phyloP scores from a whole-genome alignment of 2,329 filamentous ascomycete genomes.

The Aspergillus tamarii region DNA sequence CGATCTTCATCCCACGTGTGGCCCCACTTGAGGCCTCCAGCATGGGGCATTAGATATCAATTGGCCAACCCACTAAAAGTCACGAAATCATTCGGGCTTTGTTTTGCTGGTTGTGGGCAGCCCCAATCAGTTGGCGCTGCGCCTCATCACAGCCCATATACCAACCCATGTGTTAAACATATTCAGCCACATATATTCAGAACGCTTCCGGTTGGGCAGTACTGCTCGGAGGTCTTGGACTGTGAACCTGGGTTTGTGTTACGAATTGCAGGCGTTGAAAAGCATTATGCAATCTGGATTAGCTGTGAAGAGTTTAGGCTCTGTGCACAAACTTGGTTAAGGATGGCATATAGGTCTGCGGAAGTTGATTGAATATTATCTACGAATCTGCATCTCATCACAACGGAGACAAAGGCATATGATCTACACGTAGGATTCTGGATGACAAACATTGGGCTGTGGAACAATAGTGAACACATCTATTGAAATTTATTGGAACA shows the following conservation, averaged over 20 bases:
- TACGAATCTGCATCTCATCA: no score
- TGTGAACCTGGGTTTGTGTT: not conserved
- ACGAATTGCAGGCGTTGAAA: not conserved
- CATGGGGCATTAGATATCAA: no score
- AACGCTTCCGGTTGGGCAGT: no score
- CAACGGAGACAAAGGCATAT: no score
- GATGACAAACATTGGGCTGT: no score
- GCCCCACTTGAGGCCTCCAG: no score
- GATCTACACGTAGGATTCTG: no score
- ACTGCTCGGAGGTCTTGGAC: not conserved
- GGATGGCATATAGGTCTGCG: no score
- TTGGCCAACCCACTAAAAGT: no score
- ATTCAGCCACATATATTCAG: no score
- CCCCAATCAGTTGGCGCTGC: not conserved
- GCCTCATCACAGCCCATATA: not conserved
- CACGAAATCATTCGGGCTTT: not conserved
- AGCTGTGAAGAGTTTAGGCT: not conserved
- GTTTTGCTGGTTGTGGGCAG: not conserved
- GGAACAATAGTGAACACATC: not conserved
- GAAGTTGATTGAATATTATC: no score
- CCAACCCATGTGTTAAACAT: not conserved
- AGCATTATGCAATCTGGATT: not conserved
- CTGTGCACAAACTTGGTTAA: no score
- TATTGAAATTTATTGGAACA: not conserved
- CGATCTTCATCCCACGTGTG: not conserved